Conservation (phyloP, 257 asterid genomes). For the Rubia yunnanensis region DNA sequence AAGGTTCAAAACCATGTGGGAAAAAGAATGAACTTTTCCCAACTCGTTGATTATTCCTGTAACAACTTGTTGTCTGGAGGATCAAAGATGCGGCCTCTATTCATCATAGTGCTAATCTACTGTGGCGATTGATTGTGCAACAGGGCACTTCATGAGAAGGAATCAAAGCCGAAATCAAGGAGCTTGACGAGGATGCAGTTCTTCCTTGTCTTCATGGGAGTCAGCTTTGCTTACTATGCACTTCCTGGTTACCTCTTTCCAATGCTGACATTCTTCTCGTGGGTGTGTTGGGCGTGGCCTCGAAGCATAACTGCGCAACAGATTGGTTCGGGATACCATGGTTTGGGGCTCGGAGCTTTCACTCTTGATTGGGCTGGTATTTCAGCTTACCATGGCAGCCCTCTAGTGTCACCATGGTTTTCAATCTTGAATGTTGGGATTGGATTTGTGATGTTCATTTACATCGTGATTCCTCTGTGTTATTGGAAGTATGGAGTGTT, state of each 20-base stretch:
- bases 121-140: slow-evolving; percentile 15
- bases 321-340: slow-evolving; percentile 90
- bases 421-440: slow-evolving; percentile 69
- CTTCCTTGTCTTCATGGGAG: slow-evolving; percentile 64
- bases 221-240: slow-evolving; percentile 68
- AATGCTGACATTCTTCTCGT: slow-evolving; percentile 86
- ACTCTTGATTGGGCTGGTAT: slow-evolving; percentile 99
- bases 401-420: slow-evolving; percentile 78
- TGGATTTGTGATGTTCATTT: slow-evolving; percentile 86
- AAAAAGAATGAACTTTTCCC: not conserved
- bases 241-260: slow-evolving; percentile 89
- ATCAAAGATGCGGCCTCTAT: not conserved
- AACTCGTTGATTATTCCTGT: slow-evolving; percentile 15
- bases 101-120: not conserved
- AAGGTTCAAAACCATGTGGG: not conserved
- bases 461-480: slow-evolving; percentile 80
- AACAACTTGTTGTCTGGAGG: not conserved
- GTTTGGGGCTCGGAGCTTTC: slow-evolving; percentile 97
- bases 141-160: slow-evolving; percentile 98
- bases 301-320: slow-evolving; percentile 90
- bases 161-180: slow-evolving; percentile 39
- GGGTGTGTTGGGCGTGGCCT: slow-evolving; percentile 99
- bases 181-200: slow-evolving; percentile 81
- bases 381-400: slow-evolving; percentile 97
- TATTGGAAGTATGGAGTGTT: slow-evolving; percentile 94